These are phyloP conservation scores for Trichoderma sp. DNA, from an alignment of 2,329 filamentous ascomycete species.

Conservation along the genomic window DNA sequence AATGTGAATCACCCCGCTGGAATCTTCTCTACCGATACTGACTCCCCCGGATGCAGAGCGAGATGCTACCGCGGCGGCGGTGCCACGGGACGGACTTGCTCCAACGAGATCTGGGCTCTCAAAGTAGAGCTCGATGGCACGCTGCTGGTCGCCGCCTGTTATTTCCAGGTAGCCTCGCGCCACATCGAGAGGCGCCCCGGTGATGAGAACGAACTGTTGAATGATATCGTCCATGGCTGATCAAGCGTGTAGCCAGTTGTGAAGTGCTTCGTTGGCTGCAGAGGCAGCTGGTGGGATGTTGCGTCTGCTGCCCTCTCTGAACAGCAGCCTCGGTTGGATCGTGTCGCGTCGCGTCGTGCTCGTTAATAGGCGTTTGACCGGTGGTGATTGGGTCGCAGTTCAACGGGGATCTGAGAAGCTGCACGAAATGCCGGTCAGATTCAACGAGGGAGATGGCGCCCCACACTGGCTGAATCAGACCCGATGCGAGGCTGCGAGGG, in stretches of 20 bases:
- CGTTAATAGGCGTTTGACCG: not conserved
- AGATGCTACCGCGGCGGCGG: slow-evolving; percentile 25
- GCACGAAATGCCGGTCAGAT: slow-evolving; percentile 15
- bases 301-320: not conserved
- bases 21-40: slow-evolving; percentile 34
- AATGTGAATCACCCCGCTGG: slow-evolving; percentile 59
- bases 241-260: not conserved
- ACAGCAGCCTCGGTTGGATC: not conserved
- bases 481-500: not conserved
- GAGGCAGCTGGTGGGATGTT: not conserved
- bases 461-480: slow-evolving; percentile 4
- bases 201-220: slow-evolving; percentile 76
- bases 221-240: slow-evolving; percentile 66
- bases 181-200: slow-evolving; percentile 67
- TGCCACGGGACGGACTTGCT: slow-evolving; percentile 29
- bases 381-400: not conserved
- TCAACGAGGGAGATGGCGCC: not conserved
- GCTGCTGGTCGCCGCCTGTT: slow-evolving; percentile 77
- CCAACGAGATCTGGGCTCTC: slow-evolving; percentile 73
- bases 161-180: slow-evolving; percentile 81
- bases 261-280: not conserved
- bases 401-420: not conserved
- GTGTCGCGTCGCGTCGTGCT: not conserved
- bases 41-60: slow-evolving; percentile 29
- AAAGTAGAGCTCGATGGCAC: slow-evolving; percentile 86